A percentile compares a stretch with the other conserved stretches of the same genome.
phyloP scores from a whole-genome alignment of 2,329 filamentous ascomycete genomes.

The Cercospora berteroae region DNA sequence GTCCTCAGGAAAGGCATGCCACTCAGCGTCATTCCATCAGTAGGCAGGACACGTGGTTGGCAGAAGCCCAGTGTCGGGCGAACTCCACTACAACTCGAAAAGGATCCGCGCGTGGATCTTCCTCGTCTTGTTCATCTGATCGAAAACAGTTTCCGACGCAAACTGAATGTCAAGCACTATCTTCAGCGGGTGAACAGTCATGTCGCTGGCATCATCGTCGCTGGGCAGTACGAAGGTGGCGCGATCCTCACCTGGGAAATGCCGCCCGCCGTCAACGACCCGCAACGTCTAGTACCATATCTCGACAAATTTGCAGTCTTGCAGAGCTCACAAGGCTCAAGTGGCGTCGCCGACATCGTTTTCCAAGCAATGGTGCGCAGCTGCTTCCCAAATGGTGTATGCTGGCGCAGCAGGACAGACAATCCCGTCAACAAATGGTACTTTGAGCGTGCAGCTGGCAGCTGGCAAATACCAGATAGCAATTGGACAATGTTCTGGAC shows the following conservation, averaged over 20 bases:
- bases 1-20: constrained; percentile 91
- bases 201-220: constrained; percentile 88
- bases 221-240: constrained; percentile 93
- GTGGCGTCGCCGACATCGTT: constrained; percentile 87
- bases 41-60: constrained; percentile 63
- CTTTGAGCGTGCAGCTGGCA: constrained; percentile 84
- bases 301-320: constrained; percentile 96
- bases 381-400: constrained; percentile 84
- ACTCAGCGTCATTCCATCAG: constrained; percentile 76
- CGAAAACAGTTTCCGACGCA: constrained; percentile 86
- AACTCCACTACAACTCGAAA: constrained; percentile 65
- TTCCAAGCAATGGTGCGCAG: constrained; percentile 93
- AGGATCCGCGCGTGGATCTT: constrained; percentile 76
- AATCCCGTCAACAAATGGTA: constrained; percentile 99
- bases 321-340: constrained; percentile 77
- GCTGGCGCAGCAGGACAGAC: constrained; percentile 84
- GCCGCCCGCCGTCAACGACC: constrained; percentile 51
- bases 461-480: constrained; percentile 73
- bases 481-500: constrained; percentile 99
- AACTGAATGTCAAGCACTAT: constrained; percentile 80
- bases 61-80: constrained; percentile 59
- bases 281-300: constrained; percentile 76
- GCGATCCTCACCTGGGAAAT: constrained; percentile 93
- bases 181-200: constrained; percentile 74
- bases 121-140: constrained; percentile 81